Evolutionary conservation across 1,284 basidiomycete species (phyloP).

Genomic region (Cystobasidium sp.): DNA sequence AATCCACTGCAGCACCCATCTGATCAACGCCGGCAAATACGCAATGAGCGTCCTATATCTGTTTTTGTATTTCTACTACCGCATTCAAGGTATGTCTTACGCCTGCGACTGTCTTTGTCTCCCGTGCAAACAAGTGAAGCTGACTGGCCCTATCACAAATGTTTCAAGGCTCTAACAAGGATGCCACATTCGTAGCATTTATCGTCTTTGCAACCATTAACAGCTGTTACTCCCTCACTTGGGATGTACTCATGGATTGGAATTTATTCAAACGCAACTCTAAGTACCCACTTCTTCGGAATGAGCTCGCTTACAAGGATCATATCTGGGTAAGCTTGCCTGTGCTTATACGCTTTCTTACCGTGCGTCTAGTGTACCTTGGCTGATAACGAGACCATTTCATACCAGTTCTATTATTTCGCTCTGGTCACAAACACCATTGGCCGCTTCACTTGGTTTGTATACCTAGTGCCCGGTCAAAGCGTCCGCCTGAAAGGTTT

Average conservation of each 20-base stretch:
- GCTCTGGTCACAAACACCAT: conserved; percentile 48
- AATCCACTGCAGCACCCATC: conserved; percentile 67
- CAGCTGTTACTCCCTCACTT: conserved; percentile 38
- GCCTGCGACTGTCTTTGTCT: conserved; percentile 35
- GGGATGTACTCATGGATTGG: conserved; percentile 52
- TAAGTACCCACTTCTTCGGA: conserved; percentile 47
- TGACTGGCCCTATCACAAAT: neutral
- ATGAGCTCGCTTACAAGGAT: conserved; percentile 51
- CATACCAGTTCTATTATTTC: conserved; percentile 49
- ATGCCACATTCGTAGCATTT: conserved; percentile 34
- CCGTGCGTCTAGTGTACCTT: neutral
- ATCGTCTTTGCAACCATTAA: conserved; percentile 43
- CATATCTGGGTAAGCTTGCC: conserved; percentile 37
- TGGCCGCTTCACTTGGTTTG: conserved; percentile 50
- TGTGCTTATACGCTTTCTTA: neutral
- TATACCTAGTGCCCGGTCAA: conserved; percentile 9
- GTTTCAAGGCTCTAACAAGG: conserved; percentile 16
- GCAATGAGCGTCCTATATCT: conserved; percentile 52
- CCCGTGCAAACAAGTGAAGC: conserved; percentile 37
- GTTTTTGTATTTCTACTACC: conserved; percentile 55
- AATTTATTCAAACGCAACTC: conserved; percentile 47
- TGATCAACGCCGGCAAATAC: conserved; percentile 73
- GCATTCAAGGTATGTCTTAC: conserved; percentile 49
- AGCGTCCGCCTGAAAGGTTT: conserved; percentile 36
- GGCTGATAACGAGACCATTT: neutral